Evolutionary conservation across 129 eudicot species (phyloP), one percentile per base, ranked within the genome.

Genomic region (Flaveria trinervia): DNA sequence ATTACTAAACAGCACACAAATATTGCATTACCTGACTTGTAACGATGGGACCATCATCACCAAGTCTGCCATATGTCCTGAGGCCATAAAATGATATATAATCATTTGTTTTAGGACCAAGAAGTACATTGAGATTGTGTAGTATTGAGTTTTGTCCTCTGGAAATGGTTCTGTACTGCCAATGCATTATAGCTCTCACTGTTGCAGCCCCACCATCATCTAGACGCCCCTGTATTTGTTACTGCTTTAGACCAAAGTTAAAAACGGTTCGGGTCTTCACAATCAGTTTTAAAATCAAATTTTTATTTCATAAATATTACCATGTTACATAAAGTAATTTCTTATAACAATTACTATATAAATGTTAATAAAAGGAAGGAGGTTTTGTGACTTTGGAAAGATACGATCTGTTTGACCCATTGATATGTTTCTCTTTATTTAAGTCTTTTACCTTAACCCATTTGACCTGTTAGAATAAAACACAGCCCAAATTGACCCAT

Each of bases 141-240:
- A 94, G 65, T 79, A 94, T 85, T 6, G 99, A 94, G 67, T 87
- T 79, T 5, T 89, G 83, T 57, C 88, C 96, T 83, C 93, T 89
- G 73, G 88, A 89, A 81, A 94, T 91, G 70, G 94, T 87, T 82
- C 96, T 89, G 81, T 94, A 94, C 72, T 94, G 99, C 99, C 99
- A 94, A 80, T 94, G 99, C 89, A 88, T 91, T 65, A 94, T 52
- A 16, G 99, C 99, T 91, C 99, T 91, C 75, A 94, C 99, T 52
- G 99, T 91, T 81, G 99, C 99, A 45, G 99, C 99, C 66, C 97
- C 99, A 83, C 84, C 78, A 46, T 94, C 99, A 84, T 94, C 99
- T 41, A 94, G 82, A 76, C 97, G 96, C 46, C 99, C 99, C 99
- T 94, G 88, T 79, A 68, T 45, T 50, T 39, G 60, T 18, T 17